These are phyloP conservation scores for Westerdykella ornata DNA, from an alignment of 2,329 filamentous ascomycete genomes.

Conservation along the genomic window DNA sequence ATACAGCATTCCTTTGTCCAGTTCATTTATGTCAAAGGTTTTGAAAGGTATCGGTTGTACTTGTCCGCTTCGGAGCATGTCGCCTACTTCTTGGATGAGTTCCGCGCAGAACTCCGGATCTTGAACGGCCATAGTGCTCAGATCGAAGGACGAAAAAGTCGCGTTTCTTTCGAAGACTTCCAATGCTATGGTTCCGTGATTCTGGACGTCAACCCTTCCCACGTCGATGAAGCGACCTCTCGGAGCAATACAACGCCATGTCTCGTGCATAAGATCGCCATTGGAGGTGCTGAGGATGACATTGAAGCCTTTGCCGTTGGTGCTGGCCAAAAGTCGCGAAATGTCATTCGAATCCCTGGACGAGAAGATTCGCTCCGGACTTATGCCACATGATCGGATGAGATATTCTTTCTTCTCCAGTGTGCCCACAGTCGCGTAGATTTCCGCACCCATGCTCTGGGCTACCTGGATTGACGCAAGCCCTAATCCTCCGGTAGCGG, in stretches of 20 bases:
- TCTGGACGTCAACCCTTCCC: slow-evolving; percentile 11
- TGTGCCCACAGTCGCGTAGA: slow-evolving; percentile 21
- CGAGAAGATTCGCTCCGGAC: slow-evolving; percentile 27
- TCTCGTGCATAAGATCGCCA: slow-evolving; percentile 27
- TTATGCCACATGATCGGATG: slow-evolving; percentile 13
- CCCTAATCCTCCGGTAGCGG: slow-evolving; percentile 13
- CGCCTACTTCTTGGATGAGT: slow-evolving; percentile 6
- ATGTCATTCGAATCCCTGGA: slow-evolving; percentile 12
- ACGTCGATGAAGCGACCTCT: slow-evolving; percentile 18
- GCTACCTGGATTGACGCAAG: slow-evolving; percentile 17
- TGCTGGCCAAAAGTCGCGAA: slow-evolving; percentile 3
- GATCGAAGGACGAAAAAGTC: slow-evolving; percentile 19
- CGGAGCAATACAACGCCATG: slow-evolving; percentile 41
- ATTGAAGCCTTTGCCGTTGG: slow-evolving; percentile 27
- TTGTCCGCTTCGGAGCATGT: slow-evolving; percentile 18
- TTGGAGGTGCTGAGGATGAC: slow-evolving; percentile 26
- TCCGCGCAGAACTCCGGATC: slow-evolving; percentile 6
- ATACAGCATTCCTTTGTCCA: slow-evolving; percentile 24
- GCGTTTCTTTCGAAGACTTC: slow-evolving; percentile 13
- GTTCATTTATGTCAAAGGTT: slow-evolving; percentile 14
- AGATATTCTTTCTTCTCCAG: slow-evolving; percentile 16
- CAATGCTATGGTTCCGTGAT: slow-evolving; percentile 8
- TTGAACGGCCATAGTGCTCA: slow-evolving; percentile 4
- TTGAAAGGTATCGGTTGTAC: slow-evolving; percentile 28
- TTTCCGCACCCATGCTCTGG: slow-evolving; percentile 13